A percentile compares a stretch with the other conserved stretches of the same genome.
These are phyloP conservation scores for Penicillium verhagenii DNA, from an alignment of 495 filamentous ascomycete species.

Conservation along the genomic window DNA sequence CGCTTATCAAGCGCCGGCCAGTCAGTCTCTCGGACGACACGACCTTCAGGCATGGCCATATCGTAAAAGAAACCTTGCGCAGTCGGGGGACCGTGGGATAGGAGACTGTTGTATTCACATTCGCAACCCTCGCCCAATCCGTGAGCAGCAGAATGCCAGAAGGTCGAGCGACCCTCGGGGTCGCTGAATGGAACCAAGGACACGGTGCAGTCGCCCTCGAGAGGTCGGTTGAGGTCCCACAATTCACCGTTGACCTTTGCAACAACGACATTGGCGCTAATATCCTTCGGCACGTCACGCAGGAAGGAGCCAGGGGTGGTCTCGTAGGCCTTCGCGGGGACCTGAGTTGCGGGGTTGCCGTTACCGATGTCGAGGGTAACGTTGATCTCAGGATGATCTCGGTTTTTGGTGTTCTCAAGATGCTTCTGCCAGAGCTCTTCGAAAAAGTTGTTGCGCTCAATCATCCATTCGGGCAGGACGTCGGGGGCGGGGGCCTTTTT, in stretches of 20 bases:
- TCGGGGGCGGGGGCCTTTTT: constrained; percentile 31
- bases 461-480: constrained; percentile 74
- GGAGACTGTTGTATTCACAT: constrained; percentile 80
- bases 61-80: constrained; percentile 98
- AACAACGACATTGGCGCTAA: constrained; percentile 62
- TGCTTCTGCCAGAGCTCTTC: constrained; percentile 81
- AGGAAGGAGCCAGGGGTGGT: constrained; percentile 54
- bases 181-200: constrained; percentile 81
- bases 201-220: constrained; percentile 73
- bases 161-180: constrained; percentile 79
- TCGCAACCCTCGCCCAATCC: constrained; percentile 92
- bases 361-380: constrained; percentile 50
- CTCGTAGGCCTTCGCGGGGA: constrained; percentile 52
- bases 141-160: constrained; percentile 94
- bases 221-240: constrained; percentile 89
- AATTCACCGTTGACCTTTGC: constrained; percentile 77
- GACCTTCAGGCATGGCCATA: constrained; percentile 77
- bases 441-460: constrained; percentile 82
- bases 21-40: constrained; percentile 70
- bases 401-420: constrained; percentile 63
- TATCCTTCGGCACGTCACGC: constrained; percentile 51
- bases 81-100: constrained; percentile 90
- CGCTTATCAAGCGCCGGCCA: constrained; percentile 77
- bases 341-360: constrained; percentile 39
- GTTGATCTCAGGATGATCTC: constrained; percentile 48